These are phyloP conservation scores for Thielaviopsis punctulata DNA, from an alignment of 2,329 filamentous ascomycete genomes.

Conservation along the genomic window DNA sequence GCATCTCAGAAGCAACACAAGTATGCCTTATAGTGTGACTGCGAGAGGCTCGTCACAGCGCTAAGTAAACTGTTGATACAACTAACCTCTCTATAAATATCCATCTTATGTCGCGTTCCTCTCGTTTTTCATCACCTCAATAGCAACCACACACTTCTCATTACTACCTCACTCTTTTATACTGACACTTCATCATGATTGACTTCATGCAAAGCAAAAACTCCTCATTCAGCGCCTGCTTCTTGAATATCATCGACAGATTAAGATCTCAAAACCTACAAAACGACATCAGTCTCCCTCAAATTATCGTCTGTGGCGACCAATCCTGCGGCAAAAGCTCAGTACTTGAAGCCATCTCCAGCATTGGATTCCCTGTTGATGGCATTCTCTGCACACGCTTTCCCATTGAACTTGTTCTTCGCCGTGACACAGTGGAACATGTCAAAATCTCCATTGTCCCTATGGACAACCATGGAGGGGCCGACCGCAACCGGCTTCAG, in stretches of 20 bases:
- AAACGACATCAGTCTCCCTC: conserved; percentile 13
- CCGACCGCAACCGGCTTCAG: background rate
- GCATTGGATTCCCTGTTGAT: conserved; percentile 14
- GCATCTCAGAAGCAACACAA: no score
- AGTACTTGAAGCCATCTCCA: conserved; percentile 14
- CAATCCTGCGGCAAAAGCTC: conserved; percentile 16
- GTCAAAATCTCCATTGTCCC: background rate
- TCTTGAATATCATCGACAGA: conserved; percentile 11
- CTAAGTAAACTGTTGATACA: no score
- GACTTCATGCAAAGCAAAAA: background rate
- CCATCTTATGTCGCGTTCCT: no score
- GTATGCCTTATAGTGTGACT: no score
- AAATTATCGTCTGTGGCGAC: conserved; percentile 15
- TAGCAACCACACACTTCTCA: no score
- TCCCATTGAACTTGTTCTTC: conserved; percentile 14
- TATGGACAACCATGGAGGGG: background rate
- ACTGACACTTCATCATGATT: background rate
- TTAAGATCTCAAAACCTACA: conserved; percentile 13
- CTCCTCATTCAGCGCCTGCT: background rate
- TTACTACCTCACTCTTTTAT: no score
- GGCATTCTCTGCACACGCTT: conserved; percentile 14
- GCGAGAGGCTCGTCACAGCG: no score
- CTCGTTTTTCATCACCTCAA: no score
- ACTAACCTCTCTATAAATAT: no score
- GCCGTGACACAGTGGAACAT: conserved; percentile 1